Base-by-base conservation (phyloP, 352 stramenopile genomes). In the Pythium volutum region DNA sequence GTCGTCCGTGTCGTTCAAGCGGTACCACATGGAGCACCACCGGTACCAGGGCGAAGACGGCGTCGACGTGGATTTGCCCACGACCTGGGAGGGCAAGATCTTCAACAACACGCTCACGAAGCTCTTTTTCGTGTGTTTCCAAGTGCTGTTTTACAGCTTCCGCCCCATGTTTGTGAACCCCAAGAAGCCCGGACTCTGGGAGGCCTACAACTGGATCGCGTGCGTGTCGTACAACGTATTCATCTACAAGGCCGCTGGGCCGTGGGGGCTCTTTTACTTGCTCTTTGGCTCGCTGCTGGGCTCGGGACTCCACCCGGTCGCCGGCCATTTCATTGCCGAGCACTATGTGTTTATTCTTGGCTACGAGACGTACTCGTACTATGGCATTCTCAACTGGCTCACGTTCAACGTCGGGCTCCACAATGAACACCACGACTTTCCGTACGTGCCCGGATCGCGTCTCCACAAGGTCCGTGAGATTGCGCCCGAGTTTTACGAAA, bases 381-480 rank as follows among this genome's bases (percentile, higher is more conserved):
- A 99, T 71, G 97, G 97, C 62, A 87, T 90, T 23, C 79, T 98
- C 33, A 99, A 99, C 80, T 91, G 81, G 59, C 71, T 99, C 47
- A 97, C 93, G 45, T 99, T 98, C 70, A 99, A 99, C 75, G 96
- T 99, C 22, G 97, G 96, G 22, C 97, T 98, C 68, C 97, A 99
- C 80, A 99, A 99, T 73, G 96, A 99, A 75, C 97, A 99, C 77
- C 97, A 99, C 70, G 97, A 99, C 75, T 98, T 99, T 72, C 93
- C 95, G 29, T 93, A 91, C 59, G 81, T 98, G 11, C 76, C 91
- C 12, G 89, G 93, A 50, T 91, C 85, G 54, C 87, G 87, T 34
- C 80, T 99, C 43, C 95, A 96, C 16, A 64, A 95, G 58, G 81
- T 99, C 39, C 79, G 87, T 12, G 79, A 69, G 18, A 91, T 98